Conservation (phyloP, 768 basidiomycete genomes). For the Collybiopsis confluens region DNA sequence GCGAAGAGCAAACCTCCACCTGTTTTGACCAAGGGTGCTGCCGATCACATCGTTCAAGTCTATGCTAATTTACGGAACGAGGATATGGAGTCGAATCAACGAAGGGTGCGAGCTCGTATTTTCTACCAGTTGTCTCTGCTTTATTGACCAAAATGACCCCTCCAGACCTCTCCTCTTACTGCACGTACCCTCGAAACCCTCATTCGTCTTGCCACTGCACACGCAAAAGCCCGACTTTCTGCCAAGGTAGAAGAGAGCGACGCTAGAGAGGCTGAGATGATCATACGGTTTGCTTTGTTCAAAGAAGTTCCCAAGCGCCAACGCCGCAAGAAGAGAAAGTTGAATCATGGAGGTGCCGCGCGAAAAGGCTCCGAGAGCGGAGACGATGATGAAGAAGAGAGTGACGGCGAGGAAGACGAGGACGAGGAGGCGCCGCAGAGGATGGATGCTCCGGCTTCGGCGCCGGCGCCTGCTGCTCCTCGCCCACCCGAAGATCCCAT, state of each 20-base stretch:
- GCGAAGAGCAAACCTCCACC: constrained; percentile 88
- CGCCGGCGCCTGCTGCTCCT: constrained; percentile 26
- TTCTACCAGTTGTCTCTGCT: neutral
- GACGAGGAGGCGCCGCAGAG: constrained; percentile 41
- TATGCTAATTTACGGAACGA: constrained; percentile 92
- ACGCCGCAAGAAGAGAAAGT: constrained; percentile 81
- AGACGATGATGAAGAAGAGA: constrained; percentile 52
- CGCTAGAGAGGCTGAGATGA: constrained; percentile 87
- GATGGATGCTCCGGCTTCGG: constrained; percentile 44
- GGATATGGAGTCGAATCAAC: constrained; percentile 83
- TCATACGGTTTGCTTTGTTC: constrained; percentile 96
- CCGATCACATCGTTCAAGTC: constrained; percentile 89
- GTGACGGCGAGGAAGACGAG: constrained; percentile 46
- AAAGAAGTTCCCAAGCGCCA: constrained; percentile 89
- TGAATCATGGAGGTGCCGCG: constrained; percentile 61
- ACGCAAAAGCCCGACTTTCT: constrained; percentile 93
- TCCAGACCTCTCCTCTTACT: constrained; percentile 91
- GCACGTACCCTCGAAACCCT: constrained; percentile 98
- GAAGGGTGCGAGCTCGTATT: constrained; percentile 51
- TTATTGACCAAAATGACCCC: neutral
- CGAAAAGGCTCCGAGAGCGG: constrained; percentile 47
- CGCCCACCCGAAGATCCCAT: constrained; percentile 47
- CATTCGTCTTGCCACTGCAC: constrained; percentile 96
- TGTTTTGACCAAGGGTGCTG: constrained; percentile 85
- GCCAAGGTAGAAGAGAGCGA: constrained; percentile 79